These are phyloP conservation scores for Neurospora sp. DNA, from an alignment of 495 filamentous ascomycete genomes.

Conservation along the genomic window DNA sequence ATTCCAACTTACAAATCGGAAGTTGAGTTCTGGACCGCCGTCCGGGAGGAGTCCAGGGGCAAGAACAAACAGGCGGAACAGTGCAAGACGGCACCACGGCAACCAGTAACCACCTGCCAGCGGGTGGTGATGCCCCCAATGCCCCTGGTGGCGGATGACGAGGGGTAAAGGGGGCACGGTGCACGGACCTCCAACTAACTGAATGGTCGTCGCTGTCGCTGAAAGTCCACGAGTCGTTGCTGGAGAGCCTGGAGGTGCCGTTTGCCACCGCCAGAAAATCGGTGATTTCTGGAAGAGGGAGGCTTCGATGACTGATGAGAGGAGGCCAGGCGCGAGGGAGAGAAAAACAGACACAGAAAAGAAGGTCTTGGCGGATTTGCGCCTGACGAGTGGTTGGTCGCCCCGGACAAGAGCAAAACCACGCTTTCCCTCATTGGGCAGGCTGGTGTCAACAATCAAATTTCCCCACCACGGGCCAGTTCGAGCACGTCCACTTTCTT, in stretches of 20 bases:
- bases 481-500: not conserved
- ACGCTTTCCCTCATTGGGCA: slow-evolving; percentile 22
- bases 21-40: not conserved
- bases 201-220: not conserved
- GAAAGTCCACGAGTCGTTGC: not conserved
- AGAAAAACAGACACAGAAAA: not conserved
- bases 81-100: not conserved
- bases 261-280: not conserved
- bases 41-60: not conserved
- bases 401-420: slow-evolving; percentile 11
- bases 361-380: not conserved
- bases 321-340: slow-evolving; percentile 1
- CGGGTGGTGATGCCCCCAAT: not conserved
- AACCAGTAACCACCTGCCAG: not conserved
- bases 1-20: not conserved
- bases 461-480: slow-evolving; percentile 20
- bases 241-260: not conserved
- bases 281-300: not conserved
- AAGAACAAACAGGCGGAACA: not conserved
- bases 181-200: not conserved
- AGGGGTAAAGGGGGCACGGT: not conserved
- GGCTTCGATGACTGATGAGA: not conserved
- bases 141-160: not conserved
- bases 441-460: slow-evolving; percentile 29
- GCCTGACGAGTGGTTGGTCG: not conserved